Evolutionary conservation across 2,329 filamentous ascomycete species (phyloP), one percentile per base, ranked within the genome.

Genomic region (Endoconidiophora polonica): DNA sequence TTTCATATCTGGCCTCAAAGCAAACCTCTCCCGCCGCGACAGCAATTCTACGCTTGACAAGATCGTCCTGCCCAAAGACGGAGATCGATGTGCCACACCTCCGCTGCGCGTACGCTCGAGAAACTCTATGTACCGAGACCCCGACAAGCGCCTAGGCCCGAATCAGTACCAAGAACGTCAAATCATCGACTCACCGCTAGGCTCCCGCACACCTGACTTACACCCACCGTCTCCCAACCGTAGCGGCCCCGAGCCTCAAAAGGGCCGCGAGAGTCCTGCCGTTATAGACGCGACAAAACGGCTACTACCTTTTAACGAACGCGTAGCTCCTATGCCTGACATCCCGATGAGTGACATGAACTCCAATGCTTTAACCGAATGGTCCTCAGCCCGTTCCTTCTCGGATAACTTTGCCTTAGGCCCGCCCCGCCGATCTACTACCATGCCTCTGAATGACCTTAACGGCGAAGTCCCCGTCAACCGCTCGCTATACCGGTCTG

Each of bases 191-290:
- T 60, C 59, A 20, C 64, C 65, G 7, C 58, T 61, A 24, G 42
- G 16, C 6, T 42, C 33, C 46, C 60, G 56, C 14, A 67, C 66
- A 3, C 67, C 68, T 1, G 60, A 63, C 20, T 59, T 72, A 33
- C 58, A 61, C 37, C 67, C 68, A 49, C 65, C 68, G 18, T 57
- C 60, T 42, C 59, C 60, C 33, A 55, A 62, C 23, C 59, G 59
- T 29, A 58, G 57, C 2, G 67, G 67, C 1, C 66, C 67, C 3
- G 70, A 73, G 56, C 68, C 69, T 5, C 65, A 69, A 49, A 72
- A 71, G 61, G 56, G 56, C 48, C 55, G 55, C 14, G 52, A 44
- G 12, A 24, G 26, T 6, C 49, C 38, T 12, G 20, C 23, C 10
- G 16, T 20, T 6, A 10, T 10, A 22, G 33, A 44, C 20, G 38